phyloP scores from a whole-genome alignment of 768 basidiomycete genomes.

The Phallus indusiatus region DNA sequence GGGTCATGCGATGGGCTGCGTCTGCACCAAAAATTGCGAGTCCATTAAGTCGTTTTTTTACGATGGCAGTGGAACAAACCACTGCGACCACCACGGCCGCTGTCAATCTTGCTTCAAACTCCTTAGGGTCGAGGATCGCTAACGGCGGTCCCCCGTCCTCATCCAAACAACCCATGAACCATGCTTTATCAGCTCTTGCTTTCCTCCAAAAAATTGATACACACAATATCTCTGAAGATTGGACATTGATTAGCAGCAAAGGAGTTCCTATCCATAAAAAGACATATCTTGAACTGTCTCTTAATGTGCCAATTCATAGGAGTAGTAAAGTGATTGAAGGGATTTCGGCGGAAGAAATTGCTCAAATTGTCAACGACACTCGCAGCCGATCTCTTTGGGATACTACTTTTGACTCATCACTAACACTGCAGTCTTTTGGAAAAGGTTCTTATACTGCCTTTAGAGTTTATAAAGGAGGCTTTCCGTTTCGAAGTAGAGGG shows the following conservation, averaged over 20 bases:
- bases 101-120: conserved; percentile 61
- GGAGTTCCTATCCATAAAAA: conserved; percentile 70
- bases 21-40: conserved; percentile 60
- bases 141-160: conserved; percentile 34
- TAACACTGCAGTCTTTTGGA: conserved; percentile 68
- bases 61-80: conserved; percentile 66
- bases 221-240: conserved; percentile 43
- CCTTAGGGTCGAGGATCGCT: conserved; percentile 28
- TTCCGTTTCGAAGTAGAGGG: conserved; percentile 86
- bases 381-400: conserved; percentile 80
- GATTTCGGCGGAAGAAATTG: conserved; percentile 86
- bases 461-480: conserved; percentile 62
- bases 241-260: conserved; percentile 71
- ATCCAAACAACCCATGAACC: conserved; percentile 64
- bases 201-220: conserved; percentile 70
- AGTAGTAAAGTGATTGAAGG: conserved; percentile 91
- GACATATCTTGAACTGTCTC: conserved; percentile 66
- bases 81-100: conserved; percentile 65
- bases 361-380: conserved; percentile 56
- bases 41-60: conserved; percentile 62
- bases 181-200: conserved; percentile 71
- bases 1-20: conserved; percentile 32
- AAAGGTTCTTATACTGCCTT: conserved; percentile 65
- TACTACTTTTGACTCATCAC: conserved; percentile 66
- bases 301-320: conserved; percentile 73